Evolutionary conservation across 2,329 filamentous ascomycete genomes (phyloP).

Genomic region (Colletotrichum sp.): DNA sequence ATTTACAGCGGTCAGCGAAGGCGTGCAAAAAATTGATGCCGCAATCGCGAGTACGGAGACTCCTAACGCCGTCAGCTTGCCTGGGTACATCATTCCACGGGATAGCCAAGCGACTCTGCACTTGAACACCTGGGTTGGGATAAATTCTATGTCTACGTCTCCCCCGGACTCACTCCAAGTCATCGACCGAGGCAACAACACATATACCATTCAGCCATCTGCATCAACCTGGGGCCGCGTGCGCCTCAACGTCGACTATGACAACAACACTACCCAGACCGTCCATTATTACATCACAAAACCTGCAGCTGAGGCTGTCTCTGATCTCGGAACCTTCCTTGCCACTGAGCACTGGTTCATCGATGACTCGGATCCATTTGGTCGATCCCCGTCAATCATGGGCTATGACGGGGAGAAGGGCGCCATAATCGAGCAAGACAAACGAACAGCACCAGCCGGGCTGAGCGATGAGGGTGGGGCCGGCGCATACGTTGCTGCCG

Average conservation of each 20-base stretch:
- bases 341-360: slow-evolving; percentile 57
- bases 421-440: slow-evolving; percentile 48
- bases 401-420: slow-evolving; percentile 57
- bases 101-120: slow-evolving; percentile 50
- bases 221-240: slow-evolving; percentile 52
- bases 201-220: slow-evolving; percentile 47
- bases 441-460: slow-evolving; percentile 61
- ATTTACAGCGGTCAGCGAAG: slow-evolving; percentile 50
- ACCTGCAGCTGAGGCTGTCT: slow-evolving; percentile 43
- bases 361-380: slow-evolving; percentile 56
- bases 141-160: slow-evolving; percentile 41
- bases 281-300: slow-evolving; percentile 62
- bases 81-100: slow-evolving; percentile 57
- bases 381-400: slow-evolving; percentile 58
- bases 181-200: neutral
- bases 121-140: slow-evolving; percentile 41
- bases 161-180: slow-evolving; percentile 42
- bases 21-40: slow-evolving; percentile 51
- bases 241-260: slow-evolving; percentile 51
- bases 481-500: slow-evolving; percentile 57
- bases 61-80: slow-evolving; percentile 55
- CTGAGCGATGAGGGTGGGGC: slow-evolving; percentile 64
- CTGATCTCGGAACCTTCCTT: slow-evolving; percentile 55
- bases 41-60: slow-evolving; percentile 45
- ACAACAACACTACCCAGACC: slow-evolving; percentile 51